Conservation (phyloP, 2,329 filamentous ascomycete species). For the Fusarium keratoplasticum region DNA sequence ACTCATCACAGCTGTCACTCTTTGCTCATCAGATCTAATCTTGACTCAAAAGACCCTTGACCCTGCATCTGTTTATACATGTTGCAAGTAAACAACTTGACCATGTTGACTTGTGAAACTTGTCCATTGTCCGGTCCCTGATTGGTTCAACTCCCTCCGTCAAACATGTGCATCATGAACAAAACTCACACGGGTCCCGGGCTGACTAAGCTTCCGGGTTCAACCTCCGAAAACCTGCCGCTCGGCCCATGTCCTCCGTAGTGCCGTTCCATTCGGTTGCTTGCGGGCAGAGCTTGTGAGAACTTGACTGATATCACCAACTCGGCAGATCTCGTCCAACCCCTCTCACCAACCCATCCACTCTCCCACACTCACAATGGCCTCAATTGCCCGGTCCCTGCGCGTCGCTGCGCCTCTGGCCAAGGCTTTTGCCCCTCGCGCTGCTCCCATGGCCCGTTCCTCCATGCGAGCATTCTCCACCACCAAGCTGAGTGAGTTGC, state of each 20-base stretch:
- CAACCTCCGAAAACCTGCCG: constrained; percentile 29
- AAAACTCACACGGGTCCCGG: not conserved
- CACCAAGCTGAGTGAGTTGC: constrained; percentile 50
- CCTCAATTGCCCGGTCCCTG: constrained; percentile 70
- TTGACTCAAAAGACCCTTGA: not conserved
- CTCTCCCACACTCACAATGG: constrained; percentile 65
- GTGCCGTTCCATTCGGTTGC: constrained; percentile 1
- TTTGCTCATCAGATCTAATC: not conserved
- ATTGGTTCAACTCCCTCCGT: constrained; percentile 14
- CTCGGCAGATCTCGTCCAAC: constrained; percentile 8
- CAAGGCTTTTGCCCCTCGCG: constrained; percentile 53
- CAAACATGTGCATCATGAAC: not conserved
- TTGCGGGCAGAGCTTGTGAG: constrained; percentile 31
- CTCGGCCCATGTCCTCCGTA: constrained; percentile 35
- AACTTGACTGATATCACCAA: constrained; percentile 33
- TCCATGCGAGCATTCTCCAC: constrained; percentile 57
- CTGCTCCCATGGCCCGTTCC: constrained; percentile 55
- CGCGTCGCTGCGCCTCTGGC: constrained; percentile 61
- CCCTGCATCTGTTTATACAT: constrained; percentile 1
- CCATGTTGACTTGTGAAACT: not conserved
- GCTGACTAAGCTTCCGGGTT: constrained; percentile 34
- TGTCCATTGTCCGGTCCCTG: not conserved
- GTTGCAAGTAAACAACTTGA: constrained; percentile 9
- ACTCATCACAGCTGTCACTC: not conserved
- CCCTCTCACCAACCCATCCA: not conserved